Conservation (phyloP, 768 basidiomycete species). For the Termitomyces sp. region DNA sequence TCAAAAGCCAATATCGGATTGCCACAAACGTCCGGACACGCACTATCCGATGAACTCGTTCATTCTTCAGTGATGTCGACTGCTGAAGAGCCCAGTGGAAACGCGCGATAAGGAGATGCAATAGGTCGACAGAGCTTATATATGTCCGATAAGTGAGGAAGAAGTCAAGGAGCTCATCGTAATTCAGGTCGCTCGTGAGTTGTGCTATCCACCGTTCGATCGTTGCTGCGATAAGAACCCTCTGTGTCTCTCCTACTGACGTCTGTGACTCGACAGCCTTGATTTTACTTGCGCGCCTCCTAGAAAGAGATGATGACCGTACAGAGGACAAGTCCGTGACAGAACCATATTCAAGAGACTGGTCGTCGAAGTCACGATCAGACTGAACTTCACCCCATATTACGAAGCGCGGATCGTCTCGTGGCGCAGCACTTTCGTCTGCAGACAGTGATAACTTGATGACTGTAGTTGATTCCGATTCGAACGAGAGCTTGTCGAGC, state of each 20-base stretch:
- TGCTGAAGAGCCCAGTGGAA: slow-evolving; percentile 84
- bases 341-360: slow-evolving; percentile 29
- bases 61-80: slow-evolving; percentile 49
- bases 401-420: slow-evolving; percentile 87
- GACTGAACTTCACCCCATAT: slow-evolving; percentile 71
- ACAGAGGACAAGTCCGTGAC: slow-evolving; percentile 24
- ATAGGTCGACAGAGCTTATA: slow-evolving; percentile 72
- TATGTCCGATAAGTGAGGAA: slow-evolving; percentile 92
- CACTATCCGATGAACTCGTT: slow-evolving; percentile 69
- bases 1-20: slow-evolving; percentile 85
- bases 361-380: slow-evolving; percentile 28
- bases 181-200: slow-evolving; percentile 79
- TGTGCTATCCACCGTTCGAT: slow-evolving; percentile 94
- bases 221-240: slow-evolving; percentile 79
- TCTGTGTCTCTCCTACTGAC: slow-evolving; percentile 27
- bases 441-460: slow-evolving; percentile 66
- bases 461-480: slow-evolving; percentile 56
- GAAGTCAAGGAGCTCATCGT: slow-evolving; percentile 84
- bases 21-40: slow-evolving; percentile 88
- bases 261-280: slow-evolving; percentile 25
- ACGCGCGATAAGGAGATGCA: slow-evolving; percentile 76
- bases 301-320: slow-evolving; percentile 29
- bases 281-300: slow-evolving; percentile 27
- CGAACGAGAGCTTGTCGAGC: slow-evolving; percentile 59
- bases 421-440: slow-evolving; percentile 66